Conservation (phyloP, 2,329 filamentous ascomycete genomes). For the Phaeosphaeria sp. region DNA sequence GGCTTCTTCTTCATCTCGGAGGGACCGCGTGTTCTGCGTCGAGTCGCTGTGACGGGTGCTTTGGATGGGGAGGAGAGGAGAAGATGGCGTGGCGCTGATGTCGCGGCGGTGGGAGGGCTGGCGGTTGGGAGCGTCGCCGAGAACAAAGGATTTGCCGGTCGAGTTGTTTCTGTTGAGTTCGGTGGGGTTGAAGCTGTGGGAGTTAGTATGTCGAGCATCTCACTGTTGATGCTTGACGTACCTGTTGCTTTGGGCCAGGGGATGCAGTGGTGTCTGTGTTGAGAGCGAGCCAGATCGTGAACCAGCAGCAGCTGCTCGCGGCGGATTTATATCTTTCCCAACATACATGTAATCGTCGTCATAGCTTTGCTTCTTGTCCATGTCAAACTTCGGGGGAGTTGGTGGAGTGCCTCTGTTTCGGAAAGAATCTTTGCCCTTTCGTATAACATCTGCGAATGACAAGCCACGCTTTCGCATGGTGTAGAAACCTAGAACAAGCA, state of each 20-base stretch:
- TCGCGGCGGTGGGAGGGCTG: constrained; percentile 39
- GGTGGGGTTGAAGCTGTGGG: constrained; percentile 30
- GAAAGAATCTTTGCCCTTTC: constrained; percentile 30
- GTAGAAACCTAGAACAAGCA: constrained; percentile 45
- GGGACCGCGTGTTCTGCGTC: constrained; percentile 41
- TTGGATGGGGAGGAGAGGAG: constrained; percentile 38
- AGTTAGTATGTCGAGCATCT: constrained; percentile 7
- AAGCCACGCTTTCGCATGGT: constrained; percentile 49
- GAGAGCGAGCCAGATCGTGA: constrained; percentile 36
- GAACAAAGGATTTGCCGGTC: constrained; percentile 31
- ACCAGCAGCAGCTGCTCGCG: constrained; percentile 26
- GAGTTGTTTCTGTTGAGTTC: constrained; percentile 10
- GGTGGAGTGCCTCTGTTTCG: constrained; percentile 23
- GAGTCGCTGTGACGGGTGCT: constrained; percentile 34
- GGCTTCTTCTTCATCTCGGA: constrained; percentile 29
- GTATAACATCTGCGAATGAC: constrained; percentile 36
- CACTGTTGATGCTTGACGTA: constrained; percentile 10
- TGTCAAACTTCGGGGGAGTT: constrained; percentile 30
- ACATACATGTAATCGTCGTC: constrained; percentile 26
- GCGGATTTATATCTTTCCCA: constrained; percentile 33
- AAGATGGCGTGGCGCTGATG: constrained; percentile 41
- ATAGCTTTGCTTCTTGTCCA: constrained; percentile 35
- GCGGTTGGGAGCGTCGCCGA: constrained; percentile 28
- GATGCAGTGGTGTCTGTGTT: constrained; percentile 38
- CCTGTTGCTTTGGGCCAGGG: constrained; percentile 39